These are phyloP conservation scores for Beauveria bassiana DNA, from an alignment of 2,329 filamentous ascomycete genomes.

Conservation along the genomic window DNA sequence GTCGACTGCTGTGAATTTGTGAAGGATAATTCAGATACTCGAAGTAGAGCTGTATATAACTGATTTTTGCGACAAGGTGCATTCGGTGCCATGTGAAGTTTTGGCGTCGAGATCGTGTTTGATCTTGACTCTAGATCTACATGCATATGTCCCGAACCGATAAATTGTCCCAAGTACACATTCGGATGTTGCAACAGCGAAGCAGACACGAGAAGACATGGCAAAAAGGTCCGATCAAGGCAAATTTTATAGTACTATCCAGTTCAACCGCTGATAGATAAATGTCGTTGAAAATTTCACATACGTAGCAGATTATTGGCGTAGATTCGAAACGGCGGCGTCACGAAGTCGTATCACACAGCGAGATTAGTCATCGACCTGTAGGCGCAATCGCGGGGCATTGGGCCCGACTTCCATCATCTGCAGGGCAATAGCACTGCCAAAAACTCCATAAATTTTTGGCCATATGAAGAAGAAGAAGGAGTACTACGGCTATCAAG, in stretches of 20 bases:
- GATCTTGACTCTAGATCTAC: no score
- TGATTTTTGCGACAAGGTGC: rapidly evolving
- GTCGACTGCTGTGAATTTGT: no score
- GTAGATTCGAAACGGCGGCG: background rate
- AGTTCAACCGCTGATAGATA: no score
- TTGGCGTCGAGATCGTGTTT: no score
- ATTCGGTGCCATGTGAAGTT: no score
- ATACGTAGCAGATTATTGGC: background rate
- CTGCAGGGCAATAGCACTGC: background rate
- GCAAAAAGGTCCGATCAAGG: no score
- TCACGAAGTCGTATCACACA: background rate
- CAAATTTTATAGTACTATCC: no score
- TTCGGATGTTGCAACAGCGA: no score
- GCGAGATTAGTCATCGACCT: constrained; percentile 4
- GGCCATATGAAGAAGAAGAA: background rate
- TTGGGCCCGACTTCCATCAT: background rate
- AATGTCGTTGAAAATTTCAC: no score
- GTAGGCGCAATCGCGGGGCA: background rate
- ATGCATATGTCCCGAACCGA: no score
- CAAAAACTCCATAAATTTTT: background rate
- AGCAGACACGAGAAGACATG: no score
- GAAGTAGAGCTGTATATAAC: background rate
- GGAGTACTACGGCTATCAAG: background rate
- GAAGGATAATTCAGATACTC: background rate
- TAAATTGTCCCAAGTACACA: no score